Percentiles rank a stretch among this genome's conserved stretches.
phyloP scores from a whole-genome alignment of 2,329 filamentous ascomycete genomes.

The Claviceps cyperi region DNA sequence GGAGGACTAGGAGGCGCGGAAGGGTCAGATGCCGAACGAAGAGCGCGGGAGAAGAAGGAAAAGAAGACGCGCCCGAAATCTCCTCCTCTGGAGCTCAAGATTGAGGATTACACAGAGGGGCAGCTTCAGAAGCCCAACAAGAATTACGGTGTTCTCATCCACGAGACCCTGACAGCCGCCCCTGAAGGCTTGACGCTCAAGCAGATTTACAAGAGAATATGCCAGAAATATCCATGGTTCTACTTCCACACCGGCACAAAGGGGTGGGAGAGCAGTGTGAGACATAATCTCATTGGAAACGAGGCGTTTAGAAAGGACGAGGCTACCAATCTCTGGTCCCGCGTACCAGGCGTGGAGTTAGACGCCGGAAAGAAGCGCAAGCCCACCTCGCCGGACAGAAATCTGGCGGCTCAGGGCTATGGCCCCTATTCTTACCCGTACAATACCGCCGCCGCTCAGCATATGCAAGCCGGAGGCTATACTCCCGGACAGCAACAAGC shows the following conservation, averaged over 20 bases:
- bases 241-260: conserved; percentile 46
- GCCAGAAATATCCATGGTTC: conserved; percentile 42
- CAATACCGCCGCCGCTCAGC: conserved; percentile 17
- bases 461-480: conserved; percentile 20
- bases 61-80: conserved; percentile 46
- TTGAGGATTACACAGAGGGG: conserved; percentile 41
- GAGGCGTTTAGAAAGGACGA: conserved; percentile 46
- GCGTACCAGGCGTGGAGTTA: conserved; percentile 42
- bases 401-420: conserved; percentile 23
- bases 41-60: conserved; percentile 43
- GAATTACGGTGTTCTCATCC: conserved; percentile 46
- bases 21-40: conserved; percentile 40
- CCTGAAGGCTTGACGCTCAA: conserved; percentile 41
- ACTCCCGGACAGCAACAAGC: conserved; percentile 16
- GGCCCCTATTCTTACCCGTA: conserved; percentile 23
- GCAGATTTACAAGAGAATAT: conserved; percentile 49
- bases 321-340: conserved; percentile 40
- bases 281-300: conserved; percentile 48
- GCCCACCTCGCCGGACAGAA: conserved; percentile 36
- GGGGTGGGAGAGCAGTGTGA: conserved; percentile 53
- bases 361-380: conserved; percentile 49
- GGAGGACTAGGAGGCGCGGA: conserved; percentile 30
- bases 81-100: conserved; percentile 41
- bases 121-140: conserved; percentile 47
- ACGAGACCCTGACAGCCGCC: conserved; percentile 42